phyloP scores from a whole-genome alignment of 2,329 filamentous ascomycete genomes.

The Pseudonectria buxi region DNA sequence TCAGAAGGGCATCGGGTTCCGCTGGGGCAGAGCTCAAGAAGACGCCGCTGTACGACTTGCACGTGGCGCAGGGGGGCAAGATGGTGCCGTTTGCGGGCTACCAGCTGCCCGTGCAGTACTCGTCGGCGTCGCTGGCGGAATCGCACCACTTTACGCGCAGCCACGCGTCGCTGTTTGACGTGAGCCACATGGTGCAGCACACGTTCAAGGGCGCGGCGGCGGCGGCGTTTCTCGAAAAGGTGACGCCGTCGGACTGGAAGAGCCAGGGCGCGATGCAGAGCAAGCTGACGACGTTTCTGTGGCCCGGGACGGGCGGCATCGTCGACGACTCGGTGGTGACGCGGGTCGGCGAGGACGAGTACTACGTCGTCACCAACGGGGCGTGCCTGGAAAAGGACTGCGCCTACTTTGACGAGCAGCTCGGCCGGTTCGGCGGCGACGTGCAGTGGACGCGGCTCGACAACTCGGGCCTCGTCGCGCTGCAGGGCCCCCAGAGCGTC shows the following conservation, averaged over 20 bases:
- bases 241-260: conserved; percentile 71
- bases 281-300: conserved; percentile 78
- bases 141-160: conserved; percentile 86
- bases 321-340: conserved; percentile 93
- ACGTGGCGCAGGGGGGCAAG: conserved; percentile 73
- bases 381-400: conserved; percentile 86
- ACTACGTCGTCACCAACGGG: conserved; percentile 94
- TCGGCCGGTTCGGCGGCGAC: conserved; percentile 49
- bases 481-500: conserved; percentile 77
- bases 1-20: conserved; percentile 23
- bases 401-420: conserved; percentile 64
- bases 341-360: conserved; percentile 63
- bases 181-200: conserved; percentile 95
- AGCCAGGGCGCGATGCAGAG: conserved; percentile 61
- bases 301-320: conserved; percentile 77
- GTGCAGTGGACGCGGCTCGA: conserved; percentile 64
- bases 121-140: conserved; percentile 66
- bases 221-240: conserved; percentile 69
- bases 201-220: conserved; percentile 75
- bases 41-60: conserved; percentile 74
- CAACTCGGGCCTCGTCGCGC: conserved; percentile 71
- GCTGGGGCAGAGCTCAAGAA: conserved; percentile 38
- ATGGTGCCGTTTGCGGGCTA: conserved; percentile 96
- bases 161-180: conserved; percentile 89
- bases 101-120: conserved; percentile 88